phyloP scores from a whole-genome alignment of 2,329 filamentous ascomycete species.

The Drechslera avenae region DNA sequence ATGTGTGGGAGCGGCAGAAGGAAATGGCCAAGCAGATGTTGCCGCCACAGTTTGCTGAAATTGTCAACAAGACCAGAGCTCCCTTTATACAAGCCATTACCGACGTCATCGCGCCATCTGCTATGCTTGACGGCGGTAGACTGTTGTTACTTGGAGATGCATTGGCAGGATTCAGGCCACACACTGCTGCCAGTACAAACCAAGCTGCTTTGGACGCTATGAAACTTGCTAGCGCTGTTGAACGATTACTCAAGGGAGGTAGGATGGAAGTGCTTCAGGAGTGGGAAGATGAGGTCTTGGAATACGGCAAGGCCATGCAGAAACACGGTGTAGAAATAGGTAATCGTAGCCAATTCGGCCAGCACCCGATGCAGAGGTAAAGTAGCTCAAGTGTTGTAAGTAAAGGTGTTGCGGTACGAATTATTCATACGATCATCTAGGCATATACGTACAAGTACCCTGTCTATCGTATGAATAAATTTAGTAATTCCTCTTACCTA shows the following conservation, averaged over 20 bases:
- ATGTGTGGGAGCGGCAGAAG: constrained; percentile 48
- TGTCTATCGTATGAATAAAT: too few species aligned
- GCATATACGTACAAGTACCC: too few species aligned
- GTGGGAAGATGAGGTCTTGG: constrained; percentile 40
- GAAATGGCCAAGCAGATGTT: constrained; percentile 34
- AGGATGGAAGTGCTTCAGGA: constrained; percentile 24
- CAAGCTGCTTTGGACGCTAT: constrained; percentile 53
- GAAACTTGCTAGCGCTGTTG: constrained; percentile 33
- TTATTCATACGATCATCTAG: too few species aligned
- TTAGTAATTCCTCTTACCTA: too few species aligned
- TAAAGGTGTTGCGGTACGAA: too few species aligned
- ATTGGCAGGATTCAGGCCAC: constrained; percentile 52
- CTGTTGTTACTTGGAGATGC: constrained; percentile 55
- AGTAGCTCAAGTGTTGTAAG: too few species aligned
- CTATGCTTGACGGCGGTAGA: constrained; percentile 47
- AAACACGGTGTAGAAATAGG: constrained; percentile 21
- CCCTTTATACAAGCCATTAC: constrained; percentile 54
- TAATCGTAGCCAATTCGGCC: constrained; percentile 20
- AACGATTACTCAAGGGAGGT: constrained; percentile 44
- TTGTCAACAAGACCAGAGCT: constrained; percentile 46
- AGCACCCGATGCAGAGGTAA: too few species aligned
- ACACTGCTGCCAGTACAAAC: constrained; percentile 52
- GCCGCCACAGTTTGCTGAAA: constrained; percentile 47
- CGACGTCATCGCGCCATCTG: constrained; percentile 46
- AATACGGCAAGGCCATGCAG: constrained; percentile 20